phyloP scores from a whole-genome alignment of 148 eudicot genomes.

The Arbutus unedo region DNA sequence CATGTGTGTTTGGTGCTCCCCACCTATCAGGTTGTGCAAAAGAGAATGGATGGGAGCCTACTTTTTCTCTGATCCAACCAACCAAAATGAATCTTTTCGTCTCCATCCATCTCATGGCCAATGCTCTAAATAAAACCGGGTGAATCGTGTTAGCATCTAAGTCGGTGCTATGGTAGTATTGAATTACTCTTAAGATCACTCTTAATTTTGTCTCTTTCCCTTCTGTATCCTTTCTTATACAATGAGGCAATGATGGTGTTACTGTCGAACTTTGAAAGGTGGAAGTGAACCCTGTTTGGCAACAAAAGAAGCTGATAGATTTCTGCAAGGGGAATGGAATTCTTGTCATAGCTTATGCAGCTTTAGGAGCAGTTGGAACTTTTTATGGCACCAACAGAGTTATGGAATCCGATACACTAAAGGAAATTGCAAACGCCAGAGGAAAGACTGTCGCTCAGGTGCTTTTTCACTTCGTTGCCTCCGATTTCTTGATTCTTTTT shows the following conservation, averaged over 20 bases:
- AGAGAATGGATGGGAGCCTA: too few species aligned
- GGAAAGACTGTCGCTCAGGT: conserved; percentile 67
- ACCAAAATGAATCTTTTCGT: too few species aligned
- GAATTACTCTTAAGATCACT: background rate
- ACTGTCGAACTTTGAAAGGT: conserved; percentile 36
- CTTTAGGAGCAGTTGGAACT: conserved; percentile 44
- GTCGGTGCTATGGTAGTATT: background rate
- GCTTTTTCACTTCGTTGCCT: background rate
- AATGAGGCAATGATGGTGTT: background rate
- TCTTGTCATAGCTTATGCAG: conserved; percentile 45
- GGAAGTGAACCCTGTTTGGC: conserved; percentile 66
- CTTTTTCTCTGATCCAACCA: too few species aligned
- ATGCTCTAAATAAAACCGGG: too few species aligned
- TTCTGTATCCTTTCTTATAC: background rate
- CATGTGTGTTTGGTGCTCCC: too few species aligned
- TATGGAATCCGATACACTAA: conserved; percentile 41
- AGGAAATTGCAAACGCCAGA: conserved; percentile 46
- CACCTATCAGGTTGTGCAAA: too few species aligned
- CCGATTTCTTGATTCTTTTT: background rate
- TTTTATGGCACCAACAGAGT: conserved; percentile 44
- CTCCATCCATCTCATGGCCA: too few species aligned
- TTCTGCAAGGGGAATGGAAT: conserved; percentile 48
- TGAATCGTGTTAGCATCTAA: background rate
- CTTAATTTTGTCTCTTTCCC: background rate
- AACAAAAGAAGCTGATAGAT: conserved; percentile 57